Evolutionary conservation across 2,329 filamentous ascomycete species (phyloP), one percentile per base, ranked within the genome.

Genomic region (Bertia moriformis): DNA sequence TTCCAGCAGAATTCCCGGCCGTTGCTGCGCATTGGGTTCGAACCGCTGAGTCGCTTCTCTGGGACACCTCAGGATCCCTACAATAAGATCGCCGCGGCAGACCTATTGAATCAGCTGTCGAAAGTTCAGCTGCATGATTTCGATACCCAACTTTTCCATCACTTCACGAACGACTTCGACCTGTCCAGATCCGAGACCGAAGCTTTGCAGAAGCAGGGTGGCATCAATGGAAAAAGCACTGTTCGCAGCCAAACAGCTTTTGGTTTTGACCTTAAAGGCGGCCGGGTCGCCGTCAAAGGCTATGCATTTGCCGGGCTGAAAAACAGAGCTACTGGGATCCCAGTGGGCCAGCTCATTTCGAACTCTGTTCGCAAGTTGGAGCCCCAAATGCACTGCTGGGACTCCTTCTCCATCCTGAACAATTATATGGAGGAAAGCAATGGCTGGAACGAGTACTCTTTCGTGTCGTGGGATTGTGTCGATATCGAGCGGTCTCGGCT

Each of bases 231-330:
- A n/a, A 27, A 27, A n/a, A 27, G 7, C 7, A 7, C 45, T 19
- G 45, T 42, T 10, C 39, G 19, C 13, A 46, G 43, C n/a, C 44
- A 46, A 29, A 32, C 27, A 1, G 44, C 44, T 4, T 48, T 48
- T 19, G 46, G 46, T 12, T 46, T 48, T 27, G 46, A 48, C 14
- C 38, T 49, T 4, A 42, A 42, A 29, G 15, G 18, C 0, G 30
- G 36, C 2, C 7, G 7, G 2, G 40, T 48, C 3, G 38, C 39
- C 2, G 42, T 49, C 17, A 48, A 49, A 30, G 47, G 43, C 0
- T 48, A 49, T 27, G 42, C 40, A 4, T 48, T 49, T 27, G 7
- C 22, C 7, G 7, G 7, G 7, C n/a, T 27, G 22, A 27, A 27
- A n/a, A 10, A n/a, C 22, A 27, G n/a, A n/a, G 22, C 22, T 10